Conservation (phyloP, 2,329 filamentous ascomycete species). For the Neofusicoccum ribis region DNA sequence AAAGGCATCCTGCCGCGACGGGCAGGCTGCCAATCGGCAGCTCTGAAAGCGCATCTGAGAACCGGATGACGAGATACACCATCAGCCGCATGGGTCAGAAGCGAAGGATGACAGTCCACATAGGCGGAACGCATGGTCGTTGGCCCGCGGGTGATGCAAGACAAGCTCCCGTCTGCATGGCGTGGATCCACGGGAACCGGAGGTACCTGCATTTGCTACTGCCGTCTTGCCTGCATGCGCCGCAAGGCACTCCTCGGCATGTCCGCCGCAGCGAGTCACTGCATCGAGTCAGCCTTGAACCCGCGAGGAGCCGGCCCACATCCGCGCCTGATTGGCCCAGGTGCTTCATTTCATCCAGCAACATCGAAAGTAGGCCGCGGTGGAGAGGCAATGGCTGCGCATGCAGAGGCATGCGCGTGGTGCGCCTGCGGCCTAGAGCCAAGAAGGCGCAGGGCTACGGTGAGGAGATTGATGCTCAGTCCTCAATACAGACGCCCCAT, state of each 20-base stretch:
- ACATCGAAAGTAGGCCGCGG: background rate
- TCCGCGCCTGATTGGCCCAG: background rate
- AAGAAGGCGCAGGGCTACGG: background rate
- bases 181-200: background rate
- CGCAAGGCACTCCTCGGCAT: conserved; percentile 7
- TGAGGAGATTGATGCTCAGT: background rate
- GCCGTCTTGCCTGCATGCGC: conserved; percentile 10
- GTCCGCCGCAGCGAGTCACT: background rate
- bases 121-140: background rate
- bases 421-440: background rate
- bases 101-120: background rate
- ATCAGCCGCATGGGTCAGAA: conserved; percentile 12
- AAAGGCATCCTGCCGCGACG: background rate
- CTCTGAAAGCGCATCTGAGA: background rate
- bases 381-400: background rate
- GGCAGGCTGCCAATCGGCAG: background rate
- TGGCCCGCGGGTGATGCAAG: conserved; percentile 7
- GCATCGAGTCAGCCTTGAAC: background rate
- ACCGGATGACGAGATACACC: conserved; percentile 3
- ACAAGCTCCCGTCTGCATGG: conserved; percentile 11
- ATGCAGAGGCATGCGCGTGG: background rate
- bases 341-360: background rate
- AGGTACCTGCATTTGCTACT: conserved; percentile 15
- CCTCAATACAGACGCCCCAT: conserved; percentile 3
- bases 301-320: background rate